These are phyloP conservation scores for Trichoderma brevicompactum DNA, from an alignment of 2,329 filamentous ascomycete genomes.

Conservation along the genomic window DNA sequence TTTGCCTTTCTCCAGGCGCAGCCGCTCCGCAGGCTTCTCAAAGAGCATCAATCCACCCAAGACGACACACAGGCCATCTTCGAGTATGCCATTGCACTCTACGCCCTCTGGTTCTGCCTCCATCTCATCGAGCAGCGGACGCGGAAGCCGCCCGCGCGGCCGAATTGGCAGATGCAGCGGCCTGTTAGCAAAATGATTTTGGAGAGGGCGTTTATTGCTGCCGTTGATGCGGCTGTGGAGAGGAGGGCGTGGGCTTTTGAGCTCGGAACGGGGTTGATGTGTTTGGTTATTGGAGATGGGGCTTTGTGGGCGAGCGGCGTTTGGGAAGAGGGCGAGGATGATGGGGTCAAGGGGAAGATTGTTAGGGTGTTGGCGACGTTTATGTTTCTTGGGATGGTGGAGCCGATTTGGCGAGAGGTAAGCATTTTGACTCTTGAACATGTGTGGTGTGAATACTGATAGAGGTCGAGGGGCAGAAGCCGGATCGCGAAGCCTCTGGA, in stretches of 20 bases:
- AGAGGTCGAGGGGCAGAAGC: not conserved
- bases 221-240: not conserved
- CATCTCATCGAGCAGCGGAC: not conserved
- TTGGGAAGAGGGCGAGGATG: not conserved
- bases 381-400: conserved; percentile 33
- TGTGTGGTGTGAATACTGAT: not conserved
- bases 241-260: not conserved
- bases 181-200: not conserved
- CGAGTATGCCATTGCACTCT: not conserved
- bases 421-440: not conserved
- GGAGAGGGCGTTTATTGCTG: not conserved
- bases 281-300: conserved; percentile 21
- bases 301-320: conserved; percentile 5
- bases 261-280: conserved; percentile 9
- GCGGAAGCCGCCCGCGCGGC: not conserved
- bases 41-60: not conserved
- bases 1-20: not conserved
- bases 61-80: not conserved
- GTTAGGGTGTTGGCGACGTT: conserved; percentile 33
- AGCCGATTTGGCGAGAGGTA: conserved; percentile 34
- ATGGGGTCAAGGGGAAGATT: not conserved
- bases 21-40: not conserved
- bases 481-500: not conserved
- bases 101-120: conserved; percentile 1
- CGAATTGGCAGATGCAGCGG: not conserved